Base-by-base conservation (phyloP, 2,329 filamentous ascomycete species). In the Colletotrichum acutatum region DNA sequence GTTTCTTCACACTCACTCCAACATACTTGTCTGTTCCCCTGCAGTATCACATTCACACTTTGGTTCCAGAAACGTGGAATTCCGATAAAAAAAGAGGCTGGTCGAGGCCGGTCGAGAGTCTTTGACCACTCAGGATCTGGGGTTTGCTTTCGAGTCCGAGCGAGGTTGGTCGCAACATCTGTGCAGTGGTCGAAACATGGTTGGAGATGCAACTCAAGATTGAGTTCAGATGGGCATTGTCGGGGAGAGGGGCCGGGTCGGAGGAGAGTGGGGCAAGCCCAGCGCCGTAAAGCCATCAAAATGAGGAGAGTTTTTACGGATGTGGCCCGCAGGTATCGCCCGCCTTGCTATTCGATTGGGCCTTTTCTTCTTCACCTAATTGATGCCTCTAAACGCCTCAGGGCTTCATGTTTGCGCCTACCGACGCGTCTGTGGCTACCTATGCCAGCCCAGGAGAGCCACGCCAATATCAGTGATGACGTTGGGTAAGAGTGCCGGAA, bases 121-220 rank as follows among this genome's bases (percentile, higher is more conserved):
- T 32, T 52, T 54, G 30, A 60, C 14, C 19, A 30, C 65, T 34
- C 58, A 53, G 42, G 32, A 63, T 59, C n/a, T 16, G 66, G 69
- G 63, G 53, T 58, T 59, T 59, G 22, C 66, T 28, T 65, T 65
- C 42, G 66, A 60, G 46, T 57, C 16, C 68, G 66, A 28, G 68
- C 46, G 42, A 46, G 62, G 53, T 32, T 60, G 32, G 56, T 34
- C 53, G 46, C 60, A 52, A 60, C 60, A 65, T 65, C 70, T 65
- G 66, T 72, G 70, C 70, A 65, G 56, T 49, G 66, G 53, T 42
- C 66, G 70, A 65, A 70, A 72, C 66, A 70, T 52, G 66, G 60
- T 60, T 70, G 32, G 28, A 64, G 46, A 70, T 72, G 66, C 70
- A 72, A 72, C 32, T 65, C 34, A 60, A 72, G 70, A 65, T 70